Evolutionary conservation across 2,329 filamentous ascomycete genomes (phyloP), one percentile per base, ranked within the genome.

Genomic region (Cladosporium sphaerospermum): DNA sequence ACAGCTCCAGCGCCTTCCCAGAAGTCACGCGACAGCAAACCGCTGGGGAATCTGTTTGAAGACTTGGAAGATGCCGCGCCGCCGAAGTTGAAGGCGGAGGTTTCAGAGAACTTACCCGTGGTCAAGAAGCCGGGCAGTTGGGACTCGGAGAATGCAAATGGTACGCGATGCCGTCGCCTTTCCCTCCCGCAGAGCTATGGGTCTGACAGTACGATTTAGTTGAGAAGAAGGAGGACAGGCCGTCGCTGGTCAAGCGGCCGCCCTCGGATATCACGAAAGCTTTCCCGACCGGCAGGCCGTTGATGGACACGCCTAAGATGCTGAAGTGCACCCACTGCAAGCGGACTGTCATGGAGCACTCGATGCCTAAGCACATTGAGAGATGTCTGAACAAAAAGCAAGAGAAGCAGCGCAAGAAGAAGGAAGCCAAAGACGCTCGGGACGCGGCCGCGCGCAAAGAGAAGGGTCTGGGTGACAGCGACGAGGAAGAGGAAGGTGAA

Each of bases 241-340:
- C 41, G n/a, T 51, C 58, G 6, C 52, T 57, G 10, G 67, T 78
- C 32, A 78, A 75, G 62, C 80, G 82, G 50, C 79, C 96, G 48
- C 88, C 95, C 62, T 84, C 90, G 56, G 81, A 77, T 56, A 83
- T 88, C 11, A 81, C 87, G 61, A 83, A 89, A 56, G 87, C 87
- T 4, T 96, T 96, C 69, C 78, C 83, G 3, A 91, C 85, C 44
- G 89, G 89, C 57, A 83, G 86, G 54, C 89, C 90, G 0, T 79
- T 95, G 60, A 85, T 90, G 62, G 91, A 96, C 64, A 78, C 77
- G 53, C 81, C 87, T 9, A 89, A 95, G 58, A 79, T 89, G 9
- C 84, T 93, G 47, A 71, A 75, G 60, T 99, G 92, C 78, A 96
- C 93, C 68, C 89, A 95, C 68, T 99, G 92, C 74, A 96, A 93